phyloP scores from a whole-genome alignment of 2,329 filamentous ascomycete species.

The Phialophora expanda region DNA sequence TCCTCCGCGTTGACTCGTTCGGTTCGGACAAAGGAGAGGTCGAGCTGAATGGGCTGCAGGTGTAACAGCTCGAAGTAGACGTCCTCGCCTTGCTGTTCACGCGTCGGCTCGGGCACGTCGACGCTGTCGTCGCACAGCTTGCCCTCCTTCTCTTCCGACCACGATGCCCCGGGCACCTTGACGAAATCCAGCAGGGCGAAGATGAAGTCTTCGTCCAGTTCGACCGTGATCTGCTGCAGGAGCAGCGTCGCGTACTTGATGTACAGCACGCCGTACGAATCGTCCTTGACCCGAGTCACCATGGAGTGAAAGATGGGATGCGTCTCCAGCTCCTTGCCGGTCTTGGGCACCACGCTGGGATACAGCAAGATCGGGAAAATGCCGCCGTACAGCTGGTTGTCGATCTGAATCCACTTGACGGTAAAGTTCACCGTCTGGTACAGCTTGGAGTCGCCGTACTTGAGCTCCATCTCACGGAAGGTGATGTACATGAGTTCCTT shows the following conservation, averaged over 20 bases:
- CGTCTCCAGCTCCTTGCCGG: constrained; percentile 91
- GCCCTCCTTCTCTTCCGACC: constrained; percentile 81
- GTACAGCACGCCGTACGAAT: constrained; percentile 96
- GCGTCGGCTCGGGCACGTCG: constrained; percentile 88
- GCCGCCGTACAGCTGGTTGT: constrained; percentile 97
- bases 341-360: constrained; percentile 96
- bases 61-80: constrained; percentile 98
- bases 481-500: constrained; percentile 94
- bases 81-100: constrained; percentile 83
- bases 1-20: constrained; percentile 96
- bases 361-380: constrained; percentile 98
- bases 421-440: constrained; percentile 90
- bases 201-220: constrained; percentile 97
- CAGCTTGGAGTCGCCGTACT: constrained; percentile 88
- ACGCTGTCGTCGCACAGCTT: constrained; percentile 87
- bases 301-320: constrained; percentile 93
- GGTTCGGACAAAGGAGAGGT: constrained; percentile 95
- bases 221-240: constrained; percentile 96
- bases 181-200: constrained; percentile 94
- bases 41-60: constrained; percentile 96
- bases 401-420: constrained; percentile 98
- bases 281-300: constrained; percentile 93
- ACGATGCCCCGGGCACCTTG: constrained; percentile 87
- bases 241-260: constrained; percentile 97
- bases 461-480: constrained; percentile 85